A percentile compares a stretch with the other conserved stretches of the same genome.
These are phyloP conservation scores for Gynochthodes officinalis DNA, from an alignment of 257 asterid species.

Conservation along the genomic window DNA sequence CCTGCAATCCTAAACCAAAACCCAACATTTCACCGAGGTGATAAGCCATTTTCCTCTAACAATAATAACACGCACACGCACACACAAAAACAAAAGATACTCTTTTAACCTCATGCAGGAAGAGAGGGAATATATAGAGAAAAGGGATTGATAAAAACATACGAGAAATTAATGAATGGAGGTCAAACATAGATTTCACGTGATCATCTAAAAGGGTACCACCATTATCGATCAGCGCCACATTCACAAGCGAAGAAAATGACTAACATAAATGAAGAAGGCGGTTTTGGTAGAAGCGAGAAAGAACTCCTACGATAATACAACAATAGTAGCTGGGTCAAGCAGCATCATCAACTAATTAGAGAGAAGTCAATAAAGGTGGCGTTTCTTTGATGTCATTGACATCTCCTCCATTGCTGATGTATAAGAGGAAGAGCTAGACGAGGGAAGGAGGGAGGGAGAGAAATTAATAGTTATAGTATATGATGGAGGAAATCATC, in stretches of 20 bases:
- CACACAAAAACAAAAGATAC: background rate
- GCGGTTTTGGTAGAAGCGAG: constrained; percentile 7
- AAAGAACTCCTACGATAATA: no score
- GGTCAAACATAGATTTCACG: constrained; percentile 40
- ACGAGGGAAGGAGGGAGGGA: no score
- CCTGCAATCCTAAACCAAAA: constrained; percentile 56
- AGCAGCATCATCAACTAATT: no score
- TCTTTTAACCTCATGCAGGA: background rate
- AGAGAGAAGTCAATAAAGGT: background rate
- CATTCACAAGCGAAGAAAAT: constrained; percentile 29
- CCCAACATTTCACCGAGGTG: constrained; percentile 46
- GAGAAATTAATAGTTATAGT: no score
- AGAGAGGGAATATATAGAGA: constrained; percentile 5
- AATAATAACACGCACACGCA: background rate
- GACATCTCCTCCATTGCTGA: constrained; percentile 3
- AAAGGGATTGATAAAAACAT: constrained; percentile 20
- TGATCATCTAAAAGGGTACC: constrained; percentile 26
- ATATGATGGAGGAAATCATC: background rate
- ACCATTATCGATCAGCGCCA: constrained; percentile 29
- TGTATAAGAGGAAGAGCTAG: background rate
- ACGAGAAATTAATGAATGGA: constrained; percentile 20
- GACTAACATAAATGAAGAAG: constrained; percentile 22
- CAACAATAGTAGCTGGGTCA: no score
- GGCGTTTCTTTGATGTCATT: constrained; percentile 9
- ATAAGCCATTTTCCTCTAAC: constrained; percentile 37